These are phyloP conservation scores for Raffaelea albimanens DNA, from an alignment of 2,329 filamentous ascomycete genomes.

Conservation along the genomic window DNA sequence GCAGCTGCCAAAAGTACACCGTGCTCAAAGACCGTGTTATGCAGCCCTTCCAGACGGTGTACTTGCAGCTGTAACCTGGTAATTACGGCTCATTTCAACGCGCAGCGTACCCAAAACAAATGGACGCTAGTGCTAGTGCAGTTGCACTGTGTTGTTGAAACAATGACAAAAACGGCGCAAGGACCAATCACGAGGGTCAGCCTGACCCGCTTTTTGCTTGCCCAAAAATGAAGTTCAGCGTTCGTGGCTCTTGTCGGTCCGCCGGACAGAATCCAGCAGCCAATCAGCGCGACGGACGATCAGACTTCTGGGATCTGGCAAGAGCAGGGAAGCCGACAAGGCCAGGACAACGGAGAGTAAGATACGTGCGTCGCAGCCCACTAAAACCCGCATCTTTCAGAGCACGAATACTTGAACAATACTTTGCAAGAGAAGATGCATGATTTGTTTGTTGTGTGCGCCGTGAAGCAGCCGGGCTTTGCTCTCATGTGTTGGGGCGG, in stretches of 20 bases:
- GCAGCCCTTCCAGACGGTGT: neutral
- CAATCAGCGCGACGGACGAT: slow-evolving; percentile 25
- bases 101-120: neutral
- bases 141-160: neutral
- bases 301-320: slow-evolving; percentile 22
- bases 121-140: slow-evolving; percentile 3
- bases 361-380: too few relatives aligned
- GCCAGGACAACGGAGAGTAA: too few relatives aligned
- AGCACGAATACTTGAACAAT: too few relatives aligned
- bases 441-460: too few relatives aligned
- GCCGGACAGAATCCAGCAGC: slow-evolving; percentile 11
- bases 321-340: neutral
- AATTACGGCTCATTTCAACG: neutral
- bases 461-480: too few relatives aligned
- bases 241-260: slow-evolving; percentile 3
- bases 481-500: too few relatives aligned
- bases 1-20: neutral
- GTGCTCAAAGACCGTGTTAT: neutral
- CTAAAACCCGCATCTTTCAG: too few relatives aligned
- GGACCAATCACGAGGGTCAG: slow-evolving; percentile 1
- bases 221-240: neutral
- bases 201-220: neutral
- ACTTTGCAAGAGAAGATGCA: too few relatives aligned
- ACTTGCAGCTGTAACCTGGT: neutral
- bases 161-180: neutral